These are phyloP conservation scores for Scutellaria barbata DNA, from an alignment of 257 asterid genomes.

Conservation along the genomic window DNA sequence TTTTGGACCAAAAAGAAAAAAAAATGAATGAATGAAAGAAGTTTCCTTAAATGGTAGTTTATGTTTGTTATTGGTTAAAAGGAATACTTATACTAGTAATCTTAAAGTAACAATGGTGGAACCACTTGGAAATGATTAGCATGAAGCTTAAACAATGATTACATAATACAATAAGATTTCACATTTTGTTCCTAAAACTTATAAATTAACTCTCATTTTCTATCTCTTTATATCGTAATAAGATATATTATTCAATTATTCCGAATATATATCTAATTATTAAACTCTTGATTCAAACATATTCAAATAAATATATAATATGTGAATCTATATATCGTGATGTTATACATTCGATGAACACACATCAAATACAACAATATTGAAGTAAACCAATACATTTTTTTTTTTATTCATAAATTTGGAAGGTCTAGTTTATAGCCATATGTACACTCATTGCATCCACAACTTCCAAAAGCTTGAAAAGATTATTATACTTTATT, in stretches of 20 bases:
- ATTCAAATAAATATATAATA: no score
- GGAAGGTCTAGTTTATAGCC: slow-evolving; percentile 1
- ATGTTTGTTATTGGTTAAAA: slow-evolving; percentile 35
- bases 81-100: slow-evolving; percentile 14
- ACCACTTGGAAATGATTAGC: slow-evolving; percentile 40
- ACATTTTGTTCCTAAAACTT: slow-evolving; percentile 6
- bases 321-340: no score
- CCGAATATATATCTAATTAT: no score
- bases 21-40: no score
- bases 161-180: slow-evolving; percentile 37
- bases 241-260: no score
- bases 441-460: slow-evolving; percentile 37
- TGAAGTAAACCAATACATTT: no score
- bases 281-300: no score
- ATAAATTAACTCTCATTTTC: neutral
- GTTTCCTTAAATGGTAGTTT: slow-evolving; percentile 20
- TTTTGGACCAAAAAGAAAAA: neutral
- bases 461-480: slow-evolving; percentile 35
- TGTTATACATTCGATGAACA: no score
- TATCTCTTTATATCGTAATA: no score
- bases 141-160: slow-evolving; percentile 37
- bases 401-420: neutral
- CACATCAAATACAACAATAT: no score
- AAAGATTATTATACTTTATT: slow-evolving; percentile 17
- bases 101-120: slow-evolving; percentile 34